Percentiles rank a stretch among this genome's conserved stretches.
phyloP scores from a whole-genome alignment of 2,329 filamentous ascomycete species.

The Penicillium fuscoglaucum region DNA sequence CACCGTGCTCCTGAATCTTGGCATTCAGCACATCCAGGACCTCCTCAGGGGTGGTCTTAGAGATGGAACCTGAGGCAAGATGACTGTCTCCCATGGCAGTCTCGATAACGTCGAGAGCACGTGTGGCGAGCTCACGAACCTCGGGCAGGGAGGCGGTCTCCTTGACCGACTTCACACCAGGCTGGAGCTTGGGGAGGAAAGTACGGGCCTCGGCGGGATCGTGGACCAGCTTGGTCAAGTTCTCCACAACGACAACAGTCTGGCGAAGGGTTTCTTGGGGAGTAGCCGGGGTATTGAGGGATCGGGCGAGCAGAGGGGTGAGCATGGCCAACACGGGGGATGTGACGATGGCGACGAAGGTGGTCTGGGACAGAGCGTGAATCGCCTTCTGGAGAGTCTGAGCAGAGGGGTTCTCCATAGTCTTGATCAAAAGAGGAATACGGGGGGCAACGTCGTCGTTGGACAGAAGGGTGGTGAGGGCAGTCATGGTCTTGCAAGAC shows the following conservation, averaged over 20 bases:
- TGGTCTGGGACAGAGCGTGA: conserved; percentile 93
- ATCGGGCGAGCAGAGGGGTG: conserved; percentile 90
- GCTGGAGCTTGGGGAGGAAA: conserved; percentile 91
- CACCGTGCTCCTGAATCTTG: conserved; percentile 70
- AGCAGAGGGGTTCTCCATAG: conserved; percentile 89
- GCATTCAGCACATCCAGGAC: conserved; percentile 72
- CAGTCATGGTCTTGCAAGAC: conserved; percentile 87
- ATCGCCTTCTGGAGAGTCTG: conserved; percentile 93
- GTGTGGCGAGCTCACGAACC: conserved; percentile 83
- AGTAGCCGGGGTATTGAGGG: conserved; percentile 86
- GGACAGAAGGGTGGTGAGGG: conserved; percentile 82
- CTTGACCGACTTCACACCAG: conserved; percentile 85
- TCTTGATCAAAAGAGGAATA: conserved; percentile 87
- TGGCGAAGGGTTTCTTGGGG: conserved; percentile 92
- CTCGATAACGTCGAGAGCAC: conserved; percentile 82
- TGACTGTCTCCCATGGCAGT: conserved; percentile 80
- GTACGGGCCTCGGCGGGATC: conserved; percentile 90
- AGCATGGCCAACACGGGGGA: conserved; percentile 92
- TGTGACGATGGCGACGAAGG: conserved; percentile 95
- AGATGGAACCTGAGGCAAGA: conserved; percentile 56
- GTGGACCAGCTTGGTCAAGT: conserved; percentile 96
- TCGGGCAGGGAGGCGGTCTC: conserved; percentile 90
- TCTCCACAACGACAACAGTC: conserved; percentile 95
- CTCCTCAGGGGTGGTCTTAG: conserved; percentile 67
- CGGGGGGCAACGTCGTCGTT: conserved; percentile 96